Percentiles rank a stretch among this genome's conserved stretches.
Conservation (phyloP, 2,329 filamentous ascomycete genomes). For the Gyromitra esculenta region DNA sequence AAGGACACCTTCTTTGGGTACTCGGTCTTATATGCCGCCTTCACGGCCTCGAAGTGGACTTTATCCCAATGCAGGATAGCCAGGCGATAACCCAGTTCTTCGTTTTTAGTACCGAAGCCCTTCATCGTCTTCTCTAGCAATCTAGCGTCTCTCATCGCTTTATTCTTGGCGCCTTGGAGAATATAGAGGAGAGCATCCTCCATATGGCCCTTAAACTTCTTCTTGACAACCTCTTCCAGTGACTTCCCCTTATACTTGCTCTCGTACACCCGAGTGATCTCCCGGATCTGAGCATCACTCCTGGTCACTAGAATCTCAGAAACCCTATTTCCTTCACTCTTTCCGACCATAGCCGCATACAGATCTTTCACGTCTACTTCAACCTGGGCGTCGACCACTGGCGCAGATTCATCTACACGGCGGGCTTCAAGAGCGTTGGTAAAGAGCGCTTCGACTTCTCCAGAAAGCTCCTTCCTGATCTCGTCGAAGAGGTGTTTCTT, state of each 20-base stretch:
- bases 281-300: constrained; percentile 30
- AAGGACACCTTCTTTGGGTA: constrained; percentile 24
- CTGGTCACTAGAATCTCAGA: constrained; percentile 41
- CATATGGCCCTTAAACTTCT: constrained; percentile 39
- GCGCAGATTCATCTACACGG: constrained; percentile 13
- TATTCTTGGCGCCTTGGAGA: constrained; percentile 22
- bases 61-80: constrained; percentile 46
- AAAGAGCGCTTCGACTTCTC: constrained; percentile 26
- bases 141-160: constrained; percentile 29
- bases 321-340: constrained; percentile 24
- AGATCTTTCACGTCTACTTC: constrained; percentile 29
- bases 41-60: constrained; percentile 16
- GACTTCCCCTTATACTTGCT: constrained; percentile 28
- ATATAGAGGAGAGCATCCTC: constrained; percentile 45
- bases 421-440: constrained; percentile 36
- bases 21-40: constrained; percentile 27
- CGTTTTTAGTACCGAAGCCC: constrained; percentile 42
- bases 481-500: constrained; percentile 23
- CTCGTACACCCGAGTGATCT: constrained; percentile 23
- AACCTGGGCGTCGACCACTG: constrained; percentile 11
- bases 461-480: constrained; percentile 18
- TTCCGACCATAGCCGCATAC: constrained; percentile 46
- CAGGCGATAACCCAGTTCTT: constrained; percentile 38
- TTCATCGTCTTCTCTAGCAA: constrained; percentile 50
- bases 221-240: constrained; percentile 37